Conservation (phyloP, 2,329 filamentous ascomycete species). For the Talaromyces verruculosus region DNA sequence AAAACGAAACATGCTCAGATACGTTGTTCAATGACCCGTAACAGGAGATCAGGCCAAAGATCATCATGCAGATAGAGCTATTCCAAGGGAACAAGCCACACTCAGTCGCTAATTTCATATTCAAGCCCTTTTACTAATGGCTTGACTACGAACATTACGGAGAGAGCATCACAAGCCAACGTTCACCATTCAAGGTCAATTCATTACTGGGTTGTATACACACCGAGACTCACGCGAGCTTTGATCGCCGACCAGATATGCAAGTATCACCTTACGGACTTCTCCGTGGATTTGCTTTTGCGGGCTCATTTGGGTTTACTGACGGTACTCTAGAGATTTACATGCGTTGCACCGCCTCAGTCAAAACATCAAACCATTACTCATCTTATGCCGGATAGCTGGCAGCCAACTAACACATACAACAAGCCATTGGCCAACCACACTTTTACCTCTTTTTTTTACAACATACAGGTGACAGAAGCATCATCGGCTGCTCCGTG, state of each 20-base stretch:
- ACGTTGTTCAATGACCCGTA: background rate
- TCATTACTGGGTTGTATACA: background rate
- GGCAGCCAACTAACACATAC: background rate
- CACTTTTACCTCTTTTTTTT: background rate
- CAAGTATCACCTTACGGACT: background rate
- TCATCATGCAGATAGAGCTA: background rate
- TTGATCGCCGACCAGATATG: background rate
- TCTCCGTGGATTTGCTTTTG: background rate
- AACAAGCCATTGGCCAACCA: background rate
- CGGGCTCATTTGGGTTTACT: background rate
- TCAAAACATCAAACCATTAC: background rate
- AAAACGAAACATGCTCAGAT: background rate
- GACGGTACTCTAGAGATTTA: background rate
- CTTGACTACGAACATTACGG: background rate
- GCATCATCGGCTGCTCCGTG: background rate
- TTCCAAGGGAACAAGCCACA: background rate
- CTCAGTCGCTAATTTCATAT: background rate
- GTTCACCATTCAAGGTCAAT: background rate
- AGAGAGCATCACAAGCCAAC: background rate
- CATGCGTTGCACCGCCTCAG: slow-evolving; percentile 2
- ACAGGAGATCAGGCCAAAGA: background rate
- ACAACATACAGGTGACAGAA: background rate
- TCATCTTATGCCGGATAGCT: background rate
- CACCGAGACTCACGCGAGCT: background rate
- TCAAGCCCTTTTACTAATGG: no score